Conservation (phyloP, 2,329 filamentous ascomycete genomes). For the Apiospora marii region DNA sequence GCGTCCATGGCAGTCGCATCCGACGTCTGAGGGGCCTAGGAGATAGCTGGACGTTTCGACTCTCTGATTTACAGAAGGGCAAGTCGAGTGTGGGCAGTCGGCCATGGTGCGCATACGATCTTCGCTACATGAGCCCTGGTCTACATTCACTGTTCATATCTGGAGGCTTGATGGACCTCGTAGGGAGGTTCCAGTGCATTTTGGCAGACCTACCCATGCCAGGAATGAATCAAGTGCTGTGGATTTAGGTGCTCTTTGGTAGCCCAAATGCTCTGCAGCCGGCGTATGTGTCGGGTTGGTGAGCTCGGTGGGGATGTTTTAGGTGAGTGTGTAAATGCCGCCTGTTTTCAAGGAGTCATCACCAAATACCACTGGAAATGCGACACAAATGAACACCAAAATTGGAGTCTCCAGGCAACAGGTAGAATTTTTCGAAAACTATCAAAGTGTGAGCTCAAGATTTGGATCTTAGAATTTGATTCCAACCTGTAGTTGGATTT, state of each 20-base stretch:
- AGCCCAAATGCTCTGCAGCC: too few relatives aligned
- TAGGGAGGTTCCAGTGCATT: neutral
- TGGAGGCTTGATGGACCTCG: neutral
- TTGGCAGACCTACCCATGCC: neutral
- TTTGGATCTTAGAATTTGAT: neutral
- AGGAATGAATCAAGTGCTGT: neutral
- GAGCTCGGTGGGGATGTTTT: neutral
- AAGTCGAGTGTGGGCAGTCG: neutral
- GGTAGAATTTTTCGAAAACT: neutral
- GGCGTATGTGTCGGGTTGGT: neutral
- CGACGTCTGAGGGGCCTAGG: neutral
- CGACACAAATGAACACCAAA: neutral
- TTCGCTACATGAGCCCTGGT: neutral
- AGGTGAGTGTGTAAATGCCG: neutral
- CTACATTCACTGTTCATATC: neutral
- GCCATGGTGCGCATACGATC: neutral
- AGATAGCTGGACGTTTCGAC: neutral
- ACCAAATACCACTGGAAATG: neutral
- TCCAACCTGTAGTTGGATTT: neutral
- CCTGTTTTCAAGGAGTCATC: neutral
- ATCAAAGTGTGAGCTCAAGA: too few relatives aligned
- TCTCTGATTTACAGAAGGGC: neutral
- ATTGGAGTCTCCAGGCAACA: neutral
- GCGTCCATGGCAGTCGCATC: neutral
- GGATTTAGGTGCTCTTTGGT: neutral